These are phyloP conservation scores for Hibiscus tridactylites DNA, from an alignment of 345 rosid species.

Conservation along the genomic window DNA sequence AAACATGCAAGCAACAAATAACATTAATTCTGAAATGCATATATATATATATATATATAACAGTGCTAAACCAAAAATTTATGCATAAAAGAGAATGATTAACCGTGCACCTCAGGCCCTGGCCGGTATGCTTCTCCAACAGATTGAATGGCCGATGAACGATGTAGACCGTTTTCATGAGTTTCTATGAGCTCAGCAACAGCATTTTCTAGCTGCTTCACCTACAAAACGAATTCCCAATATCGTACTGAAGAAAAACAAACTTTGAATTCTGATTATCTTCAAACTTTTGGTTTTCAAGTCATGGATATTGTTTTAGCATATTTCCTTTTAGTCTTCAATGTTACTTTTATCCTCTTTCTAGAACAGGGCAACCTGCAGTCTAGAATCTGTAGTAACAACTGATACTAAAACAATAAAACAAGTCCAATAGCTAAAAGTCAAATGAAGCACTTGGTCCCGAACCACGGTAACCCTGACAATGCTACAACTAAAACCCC, in stretches of 20 bases:
- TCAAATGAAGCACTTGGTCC: neutral
- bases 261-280: neutral
- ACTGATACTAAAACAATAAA: neutral
- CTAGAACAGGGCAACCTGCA: neutral
- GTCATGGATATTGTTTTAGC: neutral
- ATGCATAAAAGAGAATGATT: neutral
- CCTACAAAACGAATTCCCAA: conserved; percentile 29
- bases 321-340: neutral
- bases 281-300: neutral
- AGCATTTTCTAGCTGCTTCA: conserved; percentile 62
- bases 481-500: neutral
- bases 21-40: neutral
- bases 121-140: conserved; percentile 61
- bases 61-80: neutral
- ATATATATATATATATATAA: neutral
- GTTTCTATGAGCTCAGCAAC: conserved; percentile 48
- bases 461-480: neutral
- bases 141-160: conserved; percentile 50
- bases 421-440: neutral
- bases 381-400: neutral
- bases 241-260: neutral
- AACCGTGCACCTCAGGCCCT: conserved; percentile 38
- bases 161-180: conserved; percentile 37
- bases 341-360: neutral
- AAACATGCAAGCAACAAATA: conserved; percentile 11